Conservation (phyloP, 2,329 filamentous ascomycete genomes). For the Neophaeococcomyces mojaviensis region DNA sequence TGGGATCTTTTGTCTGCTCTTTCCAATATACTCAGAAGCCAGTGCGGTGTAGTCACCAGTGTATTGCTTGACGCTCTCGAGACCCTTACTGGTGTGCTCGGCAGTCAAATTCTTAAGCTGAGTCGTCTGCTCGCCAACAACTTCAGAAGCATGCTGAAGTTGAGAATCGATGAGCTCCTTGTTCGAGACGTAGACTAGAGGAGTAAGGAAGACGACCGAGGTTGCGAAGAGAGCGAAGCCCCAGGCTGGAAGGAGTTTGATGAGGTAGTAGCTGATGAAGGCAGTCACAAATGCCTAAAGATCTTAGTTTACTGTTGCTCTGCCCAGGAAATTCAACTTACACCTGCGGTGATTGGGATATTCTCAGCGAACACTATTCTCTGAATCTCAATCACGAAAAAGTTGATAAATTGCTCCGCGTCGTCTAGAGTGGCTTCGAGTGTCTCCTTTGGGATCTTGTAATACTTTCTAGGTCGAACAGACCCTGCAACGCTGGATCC, state of each 20-base stretch:
- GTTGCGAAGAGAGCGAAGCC: slow-evolving; percentile 52
- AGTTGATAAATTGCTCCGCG: slow-evolving; percentile 58
- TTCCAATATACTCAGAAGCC: slow-evolving; percentile 48
- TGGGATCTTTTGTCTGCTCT: slow-evolving; percentile 29
- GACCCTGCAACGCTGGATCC: slow-evolving; percentile 54
- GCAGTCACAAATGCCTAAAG: slow-evolving; percentile 51
- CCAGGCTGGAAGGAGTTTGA: slow-evolving; percentile 61
- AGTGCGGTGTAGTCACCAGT: slow-evolving; percentile 54
- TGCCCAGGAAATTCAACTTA: slow-evolving; percentile 34
- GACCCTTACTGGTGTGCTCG: slow-evolving; percentile 52
- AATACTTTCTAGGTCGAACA: slow-evolving; percentile 58
- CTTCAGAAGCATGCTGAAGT: slow-evolving; percentile 45
- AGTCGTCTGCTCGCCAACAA: slow-evolving; percentile 51
- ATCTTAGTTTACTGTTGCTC: not conserved
- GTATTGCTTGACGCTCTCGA: slow-evolving; percentile 51
- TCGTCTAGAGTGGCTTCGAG: slow-evolving; percentile 56
- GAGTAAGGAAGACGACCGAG: slow-evolving; percentile 50
- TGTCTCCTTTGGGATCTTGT: slow-evolving; percentile 57
- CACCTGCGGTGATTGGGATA: slow-evolving; percentile 51
- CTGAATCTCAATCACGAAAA: slow-evolving; percentile 62
- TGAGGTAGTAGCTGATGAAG: slow-evolving; percentile 55
- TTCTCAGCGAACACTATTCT: slow-evolving; percentile 61
- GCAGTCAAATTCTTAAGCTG: slow-evolving; percentile 55
- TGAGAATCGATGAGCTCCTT: slow-evolving; percentile 57
- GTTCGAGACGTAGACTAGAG: slow-evolving; percentile 59